Evolutionary conservation across 495 filamentous ascomycete species (phyloP).

Genomic region (Aspergillus campestris): DNA sequence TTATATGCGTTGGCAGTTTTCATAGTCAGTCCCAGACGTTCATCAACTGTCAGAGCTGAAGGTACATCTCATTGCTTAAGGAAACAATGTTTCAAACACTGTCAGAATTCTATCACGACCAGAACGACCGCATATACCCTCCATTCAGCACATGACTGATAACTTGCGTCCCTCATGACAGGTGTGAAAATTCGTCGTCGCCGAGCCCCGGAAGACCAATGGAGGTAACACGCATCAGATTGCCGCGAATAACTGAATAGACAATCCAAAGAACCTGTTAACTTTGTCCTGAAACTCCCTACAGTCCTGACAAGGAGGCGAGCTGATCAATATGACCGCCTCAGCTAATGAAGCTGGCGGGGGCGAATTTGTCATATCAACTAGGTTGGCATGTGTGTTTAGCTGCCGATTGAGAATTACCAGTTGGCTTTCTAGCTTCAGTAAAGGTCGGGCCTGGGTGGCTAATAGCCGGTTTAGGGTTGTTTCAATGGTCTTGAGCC

Average conservation of each 20-base stretch:
- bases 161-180: too few species aligned
- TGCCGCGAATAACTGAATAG: slow-evolving; percentile 2
- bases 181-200: too few species aligned
- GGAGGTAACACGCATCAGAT: too few species aligned
- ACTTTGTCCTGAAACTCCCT: not conserved
- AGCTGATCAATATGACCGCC: slow-evolving; percentile 3
- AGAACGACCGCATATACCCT: too few species aligned
- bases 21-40: too few species aligned
- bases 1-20: too few species aligned
- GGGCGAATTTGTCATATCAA: slow-evolving; percentile 1
- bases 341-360: slow-evolving; percentile 1
- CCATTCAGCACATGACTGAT: too few species aligned
- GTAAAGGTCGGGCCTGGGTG: not conserved
- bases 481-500: slow-evolving; percentile 3
- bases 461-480: slow-evolving; percentile 4
- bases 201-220: too few species aligned
- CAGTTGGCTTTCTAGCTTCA: slow-evolving; percentile 2
- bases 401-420: not conserved
- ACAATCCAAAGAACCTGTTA: slow-evolving; percentile 2
- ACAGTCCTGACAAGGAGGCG: slow-evolving; percentile 3
- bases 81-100: too few species aligned
- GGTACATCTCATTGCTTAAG: too few species aligned
- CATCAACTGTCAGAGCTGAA: too few species aligned
- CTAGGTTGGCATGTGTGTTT: slow-evolving; percentile 1
- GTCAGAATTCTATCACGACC: too few species aligned